Base-by-base conservation (phyloP, 2,329 filamentous ascomycete genomes). In the Trichoderma asperellum region DNA sequence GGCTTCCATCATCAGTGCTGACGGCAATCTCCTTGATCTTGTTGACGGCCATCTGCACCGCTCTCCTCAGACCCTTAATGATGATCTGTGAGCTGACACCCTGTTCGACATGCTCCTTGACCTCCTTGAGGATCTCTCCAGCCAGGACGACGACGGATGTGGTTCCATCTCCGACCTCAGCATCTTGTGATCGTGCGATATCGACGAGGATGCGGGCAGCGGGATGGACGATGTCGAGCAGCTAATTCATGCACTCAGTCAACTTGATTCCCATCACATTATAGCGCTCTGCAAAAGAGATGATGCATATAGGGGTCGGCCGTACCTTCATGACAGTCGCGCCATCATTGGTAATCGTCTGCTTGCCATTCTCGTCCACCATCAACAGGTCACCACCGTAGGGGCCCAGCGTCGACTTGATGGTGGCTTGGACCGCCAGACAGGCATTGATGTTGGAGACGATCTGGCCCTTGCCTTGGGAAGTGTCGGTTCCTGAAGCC, bases 371-470 rank as follows among this genome's bases (percentile, higher is more conserved):
- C 81, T 90, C 91, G 82, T 98, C 96, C 68, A 98, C 95, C 83
- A 99, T 91, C 80, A 99, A 87, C 79, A 98, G 84, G 83, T 99
- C 96, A 77, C 96, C 96, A 79, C 96, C 96, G 83, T 98, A 99
- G 40, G 96, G 96, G 52, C 96, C 96, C 43, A 99, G 87, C 24
- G 96, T 99, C 77, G 92, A 93, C 85, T 97, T 96, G 84, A 99
- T 95, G 70, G 95, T 98, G 62, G 91, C 88, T 84, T 99, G 96
- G 52, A 99, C 94, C 29, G 96, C 95, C 76, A 97, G 86, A 81
- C 96, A 99, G 74, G 96, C 96, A 85, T 97, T 97, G 84, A 99
- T 98, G 83, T 99, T 99, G 76, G 95, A 96, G 77, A 99, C 84
- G 77, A 99, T 91, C 84, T 99, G 96, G 68, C 94, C 94, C 81